These are phyloP conservation scores for Penicilliopsis zonata DNA, from an alignment of 495 filamentous ascomycete genomes.

Conservation along the genomic window DNA sequence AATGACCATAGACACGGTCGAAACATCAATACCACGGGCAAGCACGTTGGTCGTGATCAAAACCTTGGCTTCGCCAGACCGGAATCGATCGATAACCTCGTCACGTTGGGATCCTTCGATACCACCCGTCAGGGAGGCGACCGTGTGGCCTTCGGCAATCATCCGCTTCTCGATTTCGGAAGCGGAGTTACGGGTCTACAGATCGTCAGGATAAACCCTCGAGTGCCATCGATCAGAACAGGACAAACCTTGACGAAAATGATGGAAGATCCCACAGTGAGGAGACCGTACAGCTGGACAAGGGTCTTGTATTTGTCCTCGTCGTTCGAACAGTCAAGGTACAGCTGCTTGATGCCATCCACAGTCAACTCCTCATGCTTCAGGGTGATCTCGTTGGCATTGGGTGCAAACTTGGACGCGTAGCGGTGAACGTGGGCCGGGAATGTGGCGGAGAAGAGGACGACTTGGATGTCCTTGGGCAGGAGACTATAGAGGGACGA, in stretches of 20 bases:
- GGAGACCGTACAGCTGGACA: conserved; percentile 83
- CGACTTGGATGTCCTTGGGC: conserved; percentile 60
- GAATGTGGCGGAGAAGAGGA: conserved; percentile 96
- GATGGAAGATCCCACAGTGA: conserved; percentile 93
- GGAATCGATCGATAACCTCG: conserved; percentile 75
- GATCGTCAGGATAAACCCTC: conserved; percentile 11
- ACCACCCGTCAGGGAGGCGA: conserved; percentile 76
- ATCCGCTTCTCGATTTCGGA: conserved; percentile 73
- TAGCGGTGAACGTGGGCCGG: conserved; percentile 72
- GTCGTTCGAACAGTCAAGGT: conserved; percentile 76
- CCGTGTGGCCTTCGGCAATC: conserved; percentile 78
- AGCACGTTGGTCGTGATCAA: conserved; percentile 97
- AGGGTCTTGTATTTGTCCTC: conserved; percentile 78
- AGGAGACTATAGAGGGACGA: conserved; percentile 41
- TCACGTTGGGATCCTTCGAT: conserved; percentile 79
- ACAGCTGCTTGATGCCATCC: conserved; percentile 93
- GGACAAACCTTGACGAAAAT: conserved; percentile 80
- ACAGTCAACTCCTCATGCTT: conserved; percentile 86
- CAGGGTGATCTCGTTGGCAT: conserved; percentile 79
- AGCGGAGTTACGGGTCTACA: conserved; percentile 68
- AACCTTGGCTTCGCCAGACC: conserved; percentile 79
- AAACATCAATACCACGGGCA: conserved; percentile 92
- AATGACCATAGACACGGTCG: conserved; percentile 92
- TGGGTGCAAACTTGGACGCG: conserved; percentile 66
- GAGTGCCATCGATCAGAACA: background rate